These are phyloP conservation scores for Aegilops speltoides DNA, from an alignment of 176 grass and related monocot species.

Conservation along the genomic window DNA sequence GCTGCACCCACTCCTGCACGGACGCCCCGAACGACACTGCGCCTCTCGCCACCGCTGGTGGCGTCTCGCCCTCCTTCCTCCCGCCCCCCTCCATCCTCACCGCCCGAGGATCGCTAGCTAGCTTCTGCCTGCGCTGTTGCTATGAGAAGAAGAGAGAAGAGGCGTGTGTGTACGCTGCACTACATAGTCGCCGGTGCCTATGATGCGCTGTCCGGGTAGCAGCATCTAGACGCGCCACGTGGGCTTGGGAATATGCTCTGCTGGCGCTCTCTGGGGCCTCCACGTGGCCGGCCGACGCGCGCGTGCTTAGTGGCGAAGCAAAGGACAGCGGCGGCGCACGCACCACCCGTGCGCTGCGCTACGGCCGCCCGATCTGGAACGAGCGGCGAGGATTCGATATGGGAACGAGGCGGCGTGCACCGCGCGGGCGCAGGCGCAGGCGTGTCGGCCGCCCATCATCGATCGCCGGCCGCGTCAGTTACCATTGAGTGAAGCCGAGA, in stretches of 20 bases:
- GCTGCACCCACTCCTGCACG: conserved; percentile 47
- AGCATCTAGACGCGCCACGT: background rate
- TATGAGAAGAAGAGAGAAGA: background rate
- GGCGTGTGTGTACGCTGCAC: too few relatives aligned
- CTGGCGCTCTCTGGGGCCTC: background rate
- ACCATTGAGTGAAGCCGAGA: too few relatives aligned
- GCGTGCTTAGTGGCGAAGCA: background rate
- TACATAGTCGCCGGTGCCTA: background rate
- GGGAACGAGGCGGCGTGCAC: background rate
- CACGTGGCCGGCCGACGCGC: background rate
- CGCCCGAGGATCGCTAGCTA: too few relatives aligned
- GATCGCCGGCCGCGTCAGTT: background rate
- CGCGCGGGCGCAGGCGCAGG: too few relatives aligned
- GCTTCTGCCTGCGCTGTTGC: background rate
- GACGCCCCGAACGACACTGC: conserved; percentile 43
- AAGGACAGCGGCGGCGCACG: background rate
- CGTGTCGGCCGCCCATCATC: background rate
- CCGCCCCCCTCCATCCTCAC: background rate
- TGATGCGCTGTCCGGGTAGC: too few relatives aligned
- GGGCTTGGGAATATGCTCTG: background rate
- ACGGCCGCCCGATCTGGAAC: background rate
- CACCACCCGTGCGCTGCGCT: background rate
- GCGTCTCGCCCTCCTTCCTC: background rate
- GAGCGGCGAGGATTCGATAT: background rate
- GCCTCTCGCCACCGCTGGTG: conserved; percentile 1